Base-by-base conservation (phyloP, 768 basidiomycete genomes). In the Multifurca ochricompacta region DNA sequence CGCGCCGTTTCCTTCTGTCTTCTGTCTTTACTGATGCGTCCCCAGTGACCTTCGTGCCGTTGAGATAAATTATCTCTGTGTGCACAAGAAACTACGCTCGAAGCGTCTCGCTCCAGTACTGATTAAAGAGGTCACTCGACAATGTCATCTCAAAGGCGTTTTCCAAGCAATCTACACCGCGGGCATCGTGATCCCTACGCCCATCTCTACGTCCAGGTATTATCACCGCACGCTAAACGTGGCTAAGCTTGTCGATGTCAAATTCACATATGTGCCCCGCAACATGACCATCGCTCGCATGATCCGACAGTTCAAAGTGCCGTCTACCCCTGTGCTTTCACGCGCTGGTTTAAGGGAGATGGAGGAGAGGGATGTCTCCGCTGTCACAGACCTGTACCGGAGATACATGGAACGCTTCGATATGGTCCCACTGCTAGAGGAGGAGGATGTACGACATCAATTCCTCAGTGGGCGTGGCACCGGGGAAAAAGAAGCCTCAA, bases 151-250 rank as follows among this genome's bases (percentile, higher is more conserved):
- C 34, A 78, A 82, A 59, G 90, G 90, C 30, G 76, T 96, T 48
- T 97, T 96, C 74, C 96, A 99, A 69, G 96, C 96, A 7, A 87
- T 99, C 47, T 98, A 98, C 68, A 99, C 96, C 0, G 94, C 82
- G 16, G 96, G 96, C 2, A 82, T 92, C 23, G 83, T 96, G 39
- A 74, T 99, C 10, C 96, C 96, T 8, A 98, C 96, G 0, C 96
- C 96, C 0, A 80, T 98, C 18, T 81, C 91, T 3, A 84, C 85
- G 10, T 93, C 89, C 61, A 91, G 91, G 63, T 97, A 97, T 68
- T 87, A 79, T 70, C 96, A 99, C 65, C 91, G 96, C 21, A 80
- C 87, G 43, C 72, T 98, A 40, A 97, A 96, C 68, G 78, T 97
- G 32, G 79, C 84, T 4, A 99, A 99, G 67, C 84, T 99, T 31